Percentiles rank a stretch among this genome's conserved stretches.
Evolutionary conservation across 2,329 filamentous ascomycete genomes (phyloP).

Genomic region (Nothopassalora personata): DNA sequence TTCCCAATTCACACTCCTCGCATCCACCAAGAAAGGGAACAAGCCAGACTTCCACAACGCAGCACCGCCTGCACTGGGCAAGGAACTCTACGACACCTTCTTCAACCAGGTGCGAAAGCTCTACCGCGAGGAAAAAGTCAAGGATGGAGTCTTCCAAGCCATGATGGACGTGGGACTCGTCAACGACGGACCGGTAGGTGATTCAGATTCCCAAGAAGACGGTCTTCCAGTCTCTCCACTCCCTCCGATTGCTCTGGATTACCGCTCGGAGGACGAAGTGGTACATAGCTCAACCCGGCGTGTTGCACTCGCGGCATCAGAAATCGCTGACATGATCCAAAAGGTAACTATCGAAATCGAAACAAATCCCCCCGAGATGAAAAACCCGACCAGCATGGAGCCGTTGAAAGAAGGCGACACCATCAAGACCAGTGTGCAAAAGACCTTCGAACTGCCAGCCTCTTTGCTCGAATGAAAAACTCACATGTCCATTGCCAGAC

Average conservation of each 20-base stretch:
- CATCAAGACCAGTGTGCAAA: slow-evolving; percentile 30
- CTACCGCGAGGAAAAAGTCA: slow-evolving; percentile 70
- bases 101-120: slow-evolving; percentile 66
- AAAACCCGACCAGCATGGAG: slow-evolving; percentile 29
- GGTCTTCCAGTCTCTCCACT: not conserved
- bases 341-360: slow-evolving; percentile 48
- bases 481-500: not conserved
- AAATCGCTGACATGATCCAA: slow-evolving; percentile 8
- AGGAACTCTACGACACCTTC: slow-evolving; percentile 77
- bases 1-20: slow-evolving; percentile 92
- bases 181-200: slow-evolving; percentile 72
- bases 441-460: slow-evolving; percentile 33
- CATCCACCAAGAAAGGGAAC: slow-evolving; percentile 88
- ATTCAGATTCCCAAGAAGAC: not conserved
- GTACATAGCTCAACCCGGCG: slow-evolving; percentile 35
- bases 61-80: slow-evolving; percentile 70
- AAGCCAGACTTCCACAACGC: slow-evolving; percentile 95
- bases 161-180: slow-evolving; percentile 97
- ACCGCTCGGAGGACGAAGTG: slow-evolving; percentile 52
- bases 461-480: slow-evolving; percentile 33
- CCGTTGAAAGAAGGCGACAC: slow-evolving; percentile 26
- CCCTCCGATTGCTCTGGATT: slow-evolving; percentile 39
- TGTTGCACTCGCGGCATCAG: not conserved
- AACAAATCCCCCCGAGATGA: slow-evolving; percentile 41
- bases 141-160: slow-evolving; percentile 94